Evolutionary conservation across 129 eudicot species (phyloP).

Genomic region (Solidago caesia): DNA sequence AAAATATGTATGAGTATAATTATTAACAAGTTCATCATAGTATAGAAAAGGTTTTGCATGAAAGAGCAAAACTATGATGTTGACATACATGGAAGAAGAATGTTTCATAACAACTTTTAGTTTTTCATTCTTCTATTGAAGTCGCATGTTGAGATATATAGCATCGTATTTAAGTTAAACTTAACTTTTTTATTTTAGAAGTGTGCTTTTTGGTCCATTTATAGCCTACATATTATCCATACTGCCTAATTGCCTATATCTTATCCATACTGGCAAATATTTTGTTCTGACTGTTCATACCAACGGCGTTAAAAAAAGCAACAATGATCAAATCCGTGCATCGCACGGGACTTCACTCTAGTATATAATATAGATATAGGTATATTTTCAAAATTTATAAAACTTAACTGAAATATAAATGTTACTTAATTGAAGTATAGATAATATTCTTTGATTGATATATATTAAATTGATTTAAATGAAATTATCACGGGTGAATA

Average conservation of each 20-base stretch:
- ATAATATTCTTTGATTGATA: too few relatives aligned
- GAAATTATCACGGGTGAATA: too few relatives aligned
- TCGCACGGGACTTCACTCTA: too few relatives aligned
- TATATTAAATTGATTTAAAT: too few relatives aligned
- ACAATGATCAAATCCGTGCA: too few relatives aligned
- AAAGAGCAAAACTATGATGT: background rate
- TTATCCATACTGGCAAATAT: background rate
- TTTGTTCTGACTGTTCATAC: background rate
- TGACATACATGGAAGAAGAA: background rate
- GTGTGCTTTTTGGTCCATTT: slow-evolving; percentile 6
- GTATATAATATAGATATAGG: too few relatives aligned
- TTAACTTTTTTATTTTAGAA: background rate
- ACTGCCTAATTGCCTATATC: background rate
- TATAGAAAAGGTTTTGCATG: background rate
- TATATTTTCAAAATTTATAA: too few relatives aligned
- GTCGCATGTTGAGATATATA: slow-evolving; percentile 14
- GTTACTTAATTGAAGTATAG: too few relatives aligned
- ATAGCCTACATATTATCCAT: background rate
- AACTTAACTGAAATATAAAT: too few relatives aligned
- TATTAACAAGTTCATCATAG: background rate
- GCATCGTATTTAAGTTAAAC: slow-evolving; percentile 2
- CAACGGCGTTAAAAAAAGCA: too few relatives aligned
- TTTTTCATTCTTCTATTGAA: background rate
- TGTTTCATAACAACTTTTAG: background rate
- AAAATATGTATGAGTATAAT: background rate